These are phyloP conservation scores for Coriaria nepalensis DNA, from an alignment of 306 rosid genomes.

Conservation along the genomic window DNA sequence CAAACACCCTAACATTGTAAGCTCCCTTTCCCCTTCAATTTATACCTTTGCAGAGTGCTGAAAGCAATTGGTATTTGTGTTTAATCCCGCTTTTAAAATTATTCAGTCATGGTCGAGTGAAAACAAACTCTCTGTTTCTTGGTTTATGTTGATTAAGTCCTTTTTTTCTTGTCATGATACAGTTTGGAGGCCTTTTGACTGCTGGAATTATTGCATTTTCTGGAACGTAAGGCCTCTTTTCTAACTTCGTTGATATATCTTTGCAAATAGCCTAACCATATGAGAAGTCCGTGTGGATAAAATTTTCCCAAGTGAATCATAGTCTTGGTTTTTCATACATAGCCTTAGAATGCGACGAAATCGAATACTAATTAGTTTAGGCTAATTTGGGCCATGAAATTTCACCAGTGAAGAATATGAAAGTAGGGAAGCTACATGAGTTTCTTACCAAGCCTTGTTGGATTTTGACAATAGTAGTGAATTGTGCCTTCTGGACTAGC, in stretches of 20 bases:
- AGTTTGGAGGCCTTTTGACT: slow-evolving; percentile 90
- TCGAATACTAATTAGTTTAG: too few relatives aligned
- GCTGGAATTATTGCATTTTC: slow-evolving; percentile 81
- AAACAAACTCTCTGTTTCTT: background rate
- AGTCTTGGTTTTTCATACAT: too few relatives aligned
- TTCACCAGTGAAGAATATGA: too few relatives aligned
- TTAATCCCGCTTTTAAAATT: background rate
- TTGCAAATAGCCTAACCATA: background rate
- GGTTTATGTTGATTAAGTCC: background rate
- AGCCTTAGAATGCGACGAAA: too few relatives aligned
- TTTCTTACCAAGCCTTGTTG: too few relatives aligned
- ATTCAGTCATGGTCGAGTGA: too few relatives aligned
- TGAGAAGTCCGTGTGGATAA: too few relatives aligned
- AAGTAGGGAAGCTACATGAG: too few relatives aligned
- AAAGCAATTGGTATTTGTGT: background rate
- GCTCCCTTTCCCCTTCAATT: slow-evolving; percentile 18
- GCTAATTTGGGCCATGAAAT: too few relatives aligned
- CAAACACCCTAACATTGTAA: slow-evolving; percentile 59
- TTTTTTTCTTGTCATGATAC: slow-evolving; percentile 14
- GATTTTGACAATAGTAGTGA: too few relatives aligned
- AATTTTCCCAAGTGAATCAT: too few relatives aligned
- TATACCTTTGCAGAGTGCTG: background rate
- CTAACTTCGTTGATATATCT: background rate
- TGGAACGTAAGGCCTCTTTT: slow-evolving; percentile 58
- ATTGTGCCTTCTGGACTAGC: too few relatives aligned